A percentile compares a stretch with the other conserved stretches of the same genome.
Conservation (phyloP, 2,329 filamentous ascomycete species). For the Sordariomycetes sp. region DNA sequence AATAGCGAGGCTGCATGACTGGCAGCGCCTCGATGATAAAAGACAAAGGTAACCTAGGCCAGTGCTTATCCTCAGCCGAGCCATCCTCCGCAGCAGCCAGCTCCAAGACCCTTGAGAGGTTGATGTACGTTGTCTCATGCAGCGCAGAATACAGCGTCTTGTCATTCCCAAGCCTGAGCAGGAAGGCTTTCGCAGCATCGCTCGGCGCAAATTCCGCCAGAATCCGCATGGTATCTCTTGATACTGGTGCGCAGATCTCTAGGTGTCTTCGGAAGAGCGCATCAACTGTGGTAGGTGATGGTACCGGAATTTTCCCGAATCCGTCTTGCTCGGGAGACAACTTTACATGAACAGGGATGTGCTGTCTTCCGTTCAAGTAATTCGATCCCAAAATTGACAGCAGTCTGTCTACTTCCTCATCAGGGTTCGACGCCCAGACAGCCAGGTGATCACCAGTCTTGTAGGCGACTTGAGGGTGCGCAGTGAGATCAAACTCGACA, state of each 20-base stretch:
- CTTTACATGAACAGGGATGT: conserved; percentile 6
- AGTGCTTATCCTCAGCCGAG: no score
- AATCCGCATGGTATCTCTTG: no score
- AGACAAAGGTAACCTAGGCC: conserved; percentile 25
- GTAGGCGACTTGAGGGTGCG: conserved; percentile 19
- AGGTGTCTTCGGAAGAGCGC: no score
- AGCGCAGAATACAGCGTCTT: no score
- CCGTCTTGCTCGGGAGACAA: neutral
- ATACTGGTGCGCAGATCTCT: no score
- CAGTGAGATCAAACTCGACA: conserved; percentile 25
- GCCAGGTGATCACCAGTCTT: conserved; percentile 30
- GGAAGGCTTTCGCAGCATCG: no score
- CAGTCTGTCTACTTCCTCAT: conserved; percentile 20
- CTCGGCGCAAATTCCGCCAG: no score
- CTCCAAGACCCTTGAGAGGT: conserved; percentile 8
- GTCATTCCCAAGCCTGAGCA: no score
- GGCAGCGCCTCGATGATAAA: conserved; percentile 48
- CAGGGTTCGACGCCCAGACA: conserved; percentile 28
- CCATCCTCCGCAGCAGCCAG: conserved; percentile 5
- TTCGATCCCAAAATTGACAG: conserved; percentile 17
- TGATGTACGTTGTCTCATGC: no score
- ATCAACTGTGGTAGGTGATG: no score
- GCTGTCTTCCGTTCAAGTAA: no score
- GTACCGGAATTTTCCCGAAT: no score
- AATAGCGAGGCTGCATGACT: conserved; percentile 41